phyloP scores from a whole-genome alignment of 768 basidiomycete species.

The Naematelia encephala region DNA sequence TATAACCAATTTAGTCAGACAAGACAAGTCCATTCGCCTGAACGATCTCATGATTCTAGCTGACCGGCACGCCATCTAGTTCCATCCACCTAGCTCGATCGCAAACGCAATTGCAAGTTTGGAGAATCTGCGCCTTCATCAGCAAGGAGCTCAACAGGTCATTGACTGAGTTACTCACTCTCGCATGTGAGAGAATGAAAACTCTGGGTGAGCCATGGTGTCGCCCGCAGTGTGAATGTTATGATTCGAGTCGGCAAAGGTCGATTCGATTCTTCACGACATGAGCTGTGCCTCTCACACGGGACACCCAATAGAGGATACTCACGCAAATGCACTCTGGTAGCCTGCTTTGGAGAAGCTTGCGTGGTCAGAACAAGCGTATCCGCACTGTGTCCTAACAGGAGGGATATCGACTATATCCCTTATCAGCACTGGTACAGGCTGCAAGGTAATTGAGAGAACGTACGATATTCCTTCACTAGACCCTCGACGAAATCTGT shows the following conservation, averaged over 20 bases:
- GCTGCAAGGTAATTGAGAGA: background rate
- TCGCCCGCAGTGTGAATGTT: constrained; percentile 78
- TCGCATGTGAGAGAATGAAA: constrained; percentile 84
- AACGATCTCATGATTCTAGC: too few relatives aligned
- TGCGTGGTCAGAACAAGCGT: constrained; percentile 84
- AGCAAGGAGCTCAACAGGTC: too few relatives aligned
- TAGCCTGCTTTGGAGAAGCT: constrained; percentile 64
- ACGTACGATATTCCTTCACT: constrained; percentile 63
- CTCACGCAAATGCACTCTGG: constrained; percentile 63
- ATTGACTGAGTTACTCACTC: too few relatives aligned
- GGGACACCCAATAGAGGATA: background rate
- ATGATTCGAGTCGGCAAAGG: constrained; percentile 58
- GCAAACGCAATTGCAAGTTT: constrained; percentile 77
- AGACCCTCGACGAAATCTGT: constrained; percentile 76
- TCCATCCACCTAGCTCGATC: constrained; percentile 62
- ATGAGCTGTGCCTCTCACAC: background rate
- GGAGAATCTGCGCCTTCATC: constrained; percentile 58
- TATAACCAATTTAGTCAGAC: too few relatives aligned
- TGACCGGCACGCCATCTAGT: background rate
- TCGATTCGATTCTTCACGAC: constrained; percentile 43
- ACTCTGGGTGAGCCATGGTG: constrained; percentile 77
- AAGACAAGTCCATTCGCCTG: too few relatives aligned
- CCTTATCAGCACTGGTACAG: background rate
- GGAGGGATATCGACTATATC: constrained; percentile 67
- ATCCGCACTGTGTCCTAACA: constrained; percentile 81